Evolutionary conservation across 1,284 basidiomycete species (phyloP), one percentile per base, ranked within the genome.

Genomic region (Paramarasmius palmivorus): DNA sequence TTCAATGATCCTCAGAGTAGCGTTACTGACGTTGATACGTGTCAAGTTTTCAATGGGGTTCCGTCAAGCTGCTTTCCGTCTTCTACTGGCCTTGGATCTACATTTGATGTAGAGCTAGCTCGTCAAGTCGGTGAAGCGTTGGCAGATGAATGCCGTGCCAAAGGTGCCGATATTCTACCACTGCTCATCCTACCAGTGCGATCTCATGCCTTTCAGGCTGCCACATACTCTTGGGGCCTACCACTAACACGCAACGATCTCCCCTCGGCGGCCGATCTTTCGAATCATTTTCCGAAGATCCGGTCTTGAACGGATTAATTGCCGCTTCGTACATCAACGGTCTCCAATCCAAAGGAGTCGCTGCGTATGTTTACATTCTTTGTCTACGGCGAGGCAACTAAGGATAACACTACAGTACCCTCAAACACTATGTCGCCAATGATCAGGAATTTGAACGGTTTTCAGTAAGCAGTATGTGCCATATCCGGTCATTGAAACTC

Each of bases 311-410:
- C 42, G 72, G 64, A 37, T 69, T 64, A 12, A 73, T 83, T 50
- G 80, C 81, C 5, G 71, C 77, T 4, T 73, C 75, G 2, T 82
- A 80, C 60, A 75, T 83, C 57, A 77, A 81, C 54, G 79, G 79
- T 42, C 58, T 83, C 7, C 81, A 83, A 57, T 72, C 71, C 7
- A 71, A 76, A 49, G 78, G 78, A n/a, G 73, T 82, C 23, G 70
- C 69, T 25, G 74, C 77, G n/a, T n/a, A n/a, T n/a, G n/a, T n/a
- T n/a, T n/a, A n/a, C n/a, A n/a, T n/a, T n/a, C n/a, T n/a, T n/a
- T n/a, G n/a, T n/a, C n/a, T n/a, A n/a, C n/a, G n/a, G n/a, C n/a
- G n/a, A n/a, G n/a, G n/a, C n/a, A n/a, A n/a, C n/a, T n/a, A n/a
- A n/a, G n/a, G n/a, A n/a, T n/a, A n/a, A n/a, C n/a, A n/a, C n/a